phyloP scores from a whole-genome alignment of 805 yeast genomes.

The Monosporozyma yasuniensis region DNA sequence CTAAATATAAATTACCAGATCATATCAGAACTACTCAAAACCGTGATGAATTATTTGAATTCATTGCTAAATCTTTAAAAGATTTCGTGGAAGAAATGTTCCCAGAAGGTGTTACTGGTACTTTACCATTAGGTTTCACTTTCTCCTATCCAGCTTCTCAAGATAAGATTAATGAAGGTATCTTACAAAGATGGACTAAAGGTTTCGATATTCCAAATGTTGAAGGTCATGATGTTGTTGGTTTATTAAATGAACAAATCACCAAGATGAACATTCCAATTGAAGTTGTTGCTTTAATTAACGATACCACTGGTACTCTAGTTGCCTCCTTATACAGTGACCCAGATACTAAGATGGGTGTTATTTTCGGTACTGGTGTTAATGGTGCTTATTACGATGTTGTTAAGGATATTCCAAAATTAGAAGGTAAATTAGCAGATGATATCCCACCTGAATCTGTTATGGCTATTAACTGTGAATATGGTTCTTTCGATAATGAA shows the following conservation, averaged over 20 bases:
- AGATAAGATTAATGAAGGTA: constrained; percentile 69
- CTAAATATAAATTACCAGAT: constrained; percentile 72
- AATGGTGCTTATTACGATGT: constrained; percentile 90
- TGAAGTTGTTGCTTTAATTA: constrained; percentile 80
- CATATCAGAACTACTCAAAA: constrained; percentile 66
- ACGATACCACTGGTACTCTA: constrained; percentile 93
- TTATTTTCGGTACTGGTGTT: constrained; percentile 94
- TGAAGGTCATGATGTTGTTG: constrained; percentile 89
- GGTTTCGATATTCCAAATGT: constrained; percentile 89
- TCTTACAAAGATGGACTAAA: constrained; percentile 92
- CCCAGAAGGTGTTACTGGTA: constrained; percentile 57
- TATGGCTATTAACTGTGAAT: constrained; percentile 96
- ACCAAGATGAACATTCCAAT: constrained; percentile 59
- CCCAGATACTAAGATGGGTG: constrained; percentile 80
- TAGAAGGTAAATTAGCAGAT: constrained; percentile 54
- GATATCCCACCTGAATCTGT: constrained; percentile 57
- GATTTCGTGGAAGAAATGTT: constrained; percentile 55
- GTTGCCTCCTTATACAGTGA: constrained; percentile 92
- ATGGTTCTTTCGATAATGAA: constrained; percentile 94
- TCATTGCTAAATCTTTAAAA: constrained; percentile 73
- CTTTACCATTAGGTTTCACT: constrained; percentile 82
- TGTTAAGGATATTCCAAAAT: constrained; percentile 65
- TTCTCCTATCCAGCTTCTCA: constrained; percentile 86
- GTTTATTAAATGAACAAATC: constrained; percentile 74
- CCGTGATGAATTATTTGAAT: constrained; percentile 64